phyloP scores from a whole-genome alignment of 2,329 filamentous ascomycete genomes.

The Macrophomina tecta region DNA sequence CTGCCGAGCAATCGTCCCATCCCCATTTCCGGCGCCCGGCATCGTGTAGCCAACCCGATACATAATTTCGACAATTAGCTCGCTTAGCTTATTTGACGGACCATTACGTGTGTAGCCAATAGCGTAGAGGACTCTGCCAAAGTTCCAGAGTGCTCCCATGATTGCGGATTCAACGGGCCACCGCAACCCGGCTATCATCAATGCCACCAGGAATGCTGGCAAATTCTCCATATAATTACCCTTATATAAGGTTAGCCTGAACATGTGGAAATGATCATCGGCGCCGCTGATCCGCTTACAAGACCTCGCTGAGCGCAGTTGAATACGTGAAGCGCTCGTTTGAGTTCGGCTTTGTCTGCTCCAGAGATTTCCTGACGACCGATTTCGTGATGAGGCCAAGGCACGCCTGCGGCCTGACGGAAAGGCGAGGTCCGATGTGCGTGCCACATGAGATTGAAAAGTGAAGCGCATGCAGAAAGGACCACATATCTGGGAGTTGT shows the following conservation, averaged over 20 bases:
- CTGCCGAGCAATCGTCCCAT: constrained; percentile 46
- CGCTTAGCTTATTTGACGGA: no score
- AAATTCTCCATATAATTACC: constrained; percentile 67
- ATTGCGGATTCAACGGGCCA: constrained; percentile 57
- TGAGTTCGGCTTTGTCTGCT: constrained; percentile 46
- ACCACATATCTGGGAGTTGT: constrained; percentile 58
- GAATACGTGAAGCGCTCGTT: constrained; percentile 52
- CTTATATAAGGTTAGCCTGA: constrained; percentile 35
- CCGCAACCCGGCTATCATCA: constrained; percentile 61
- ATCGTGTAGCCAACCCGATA: constrained; percentile 50
- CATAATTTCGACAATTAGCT: no score
- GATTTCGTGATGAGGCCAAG: constrained; percentile 66
- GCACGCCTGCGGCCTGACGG: constrained; percentile 60
- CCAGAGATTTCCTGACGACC: constrained; percentile 58
- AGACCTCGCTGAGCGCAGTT: constrained; percentile 50
- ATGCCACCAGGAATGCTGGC: constrained; percentile 55
- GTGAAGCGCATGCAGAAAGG: constrained; percentile 59
- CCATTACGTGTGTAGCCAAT: no score
- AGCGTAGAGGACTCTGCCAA: constrained; percentile 57
- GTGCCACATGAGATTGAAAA: constrained; percentile 61
- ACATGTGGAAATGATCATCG: no score
- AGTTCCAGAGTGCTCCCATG: constrained; percentile 58
- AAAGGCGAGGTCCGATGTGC: constrained; percentile 51
- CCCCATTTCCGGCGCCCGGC: constrained; percentile 44
- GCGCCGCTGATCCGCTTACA: no score